Evolutionary conservation across 768 basidiomycete genomes (phyloP).

Genomic region (Pleurotus platypus): DNA sequence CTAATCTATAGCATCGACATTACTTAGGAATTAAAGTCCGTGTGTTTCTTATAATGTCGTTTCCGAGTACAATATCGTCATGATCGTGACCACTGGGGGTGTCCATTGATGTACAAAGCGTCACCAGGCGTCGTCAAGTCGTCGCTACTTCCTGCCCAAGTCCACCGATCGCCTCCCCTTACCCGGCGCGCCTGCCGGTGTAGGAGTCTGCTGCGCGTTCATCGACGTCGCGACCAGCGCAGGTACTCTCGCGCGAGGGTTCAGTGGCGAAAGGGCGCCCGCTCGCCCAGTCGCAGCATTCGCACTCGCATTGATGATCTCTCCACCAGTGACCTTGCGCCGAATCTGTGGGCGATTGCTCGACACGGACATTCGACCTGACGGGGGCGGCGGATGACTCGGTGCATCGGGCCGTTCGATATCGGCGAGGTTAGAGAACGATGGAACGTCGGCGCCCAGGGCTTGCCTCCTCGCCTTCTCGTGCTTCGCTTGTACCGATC

Average conservation of each 20-base stretch:
- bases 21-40: neutral
- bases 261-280: conserved; percentile 66
- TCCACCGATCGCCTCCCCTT: conserved; percentile 13
- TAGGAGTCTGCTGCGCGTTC: neutral
- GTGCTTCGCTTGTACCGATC: conserved; percentile 83
- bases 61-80: neutral
- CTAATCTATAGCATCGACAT: conserved; percentile 14
- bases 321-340: conserved; percentile 60
- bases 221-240: conserved; percentile 23
- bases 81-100: neutral
- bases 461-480: conserved; percentile 86
- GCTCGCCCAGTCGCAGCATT: conserved; percentile 28
- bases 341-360: conserved; percentile 46
- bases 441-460: conserved; percentile 57
- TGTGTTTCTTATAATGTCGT: conserved; percentile 1
- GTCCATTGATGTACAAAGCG: neutral
- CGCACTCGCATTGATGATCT: conserved; percentile 20
- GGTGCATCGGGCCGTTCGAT: conserved; percentile 37
- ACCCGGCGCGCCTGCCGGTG: neutral
- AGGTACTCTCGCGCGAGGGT: conserved; percentile 61
- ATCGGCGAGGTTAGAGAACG: conserved; percentile 46
- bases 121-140: neutral
- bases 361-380: conserved; percentile 23
- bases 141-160: conserved; percentile 17
- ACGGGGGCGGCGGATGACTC: conserved; percentile 17